Evolutionary conservation across 306 rosid genomes (phyloP).

Genomic region (Mucuna pruriens): DNA sequence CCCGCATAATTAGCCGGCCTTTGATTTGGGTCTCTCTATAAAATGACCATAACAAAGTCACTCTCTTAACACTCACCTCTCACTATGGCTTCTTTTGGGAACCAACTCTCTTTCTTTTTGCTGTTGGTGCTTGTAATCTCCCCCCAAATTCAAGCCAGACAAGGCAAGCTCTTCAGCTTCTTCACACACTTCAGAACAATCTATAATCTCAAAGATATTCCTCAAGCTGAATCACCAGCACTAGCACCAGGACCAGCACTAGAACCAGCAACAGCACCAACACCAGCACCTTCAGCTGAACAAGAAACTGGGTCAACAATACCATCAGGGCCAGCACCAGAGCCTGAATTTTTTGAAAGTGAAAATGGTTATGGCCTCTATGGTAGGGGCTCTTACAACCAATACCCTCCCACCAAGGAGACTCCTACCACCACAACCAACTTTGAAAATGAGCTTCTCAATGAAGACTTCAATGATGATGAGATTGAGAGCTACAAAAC

Average conservation of each 20-base stretch:
- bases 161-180: constrained; percentile 53
- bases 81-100: constrained; percentile 54
- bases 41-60: constrained; percentile 31
- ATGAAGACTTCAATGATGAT: constrained; percentile 40
- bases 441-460: constrained; percentile 48
- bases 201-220: constrained; percentile 35
- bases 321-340: constrained; percentile 42
- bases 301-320: constrained; percentile 24
- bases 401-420: constrained; percentile 37
- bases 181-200: constrained; percentile 42
- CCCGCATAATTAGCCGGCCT: constrained; percentile 56
- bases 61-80: constrained; percentile 23
- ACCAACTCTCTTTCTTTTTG: constrained; percentile 48
- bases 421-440: constrained; percentile 48
- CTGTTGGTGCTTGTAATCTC: constrained; percentile 48
- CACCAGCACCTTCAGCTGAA: constrained; percentile 14
- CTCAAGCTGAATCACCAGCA: constrained; percentile 33
- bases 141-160: constrained; percentile 63
- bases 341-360: constrained; percentile 44
- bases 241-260: constrained; percentile 35
- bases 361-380: constrained; percentile 67
- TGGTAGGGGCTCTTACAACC: constrained; percentile 38
- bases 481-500: constrained; percentile 43
- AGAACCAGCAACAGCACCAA: not conserved
- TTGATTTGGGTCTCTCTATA: constrained; percentile 35